These are phyloP conservation scores for Phytophthora uliginosa DNA, from an alignment of 352 stramenopile species.

Conservation along the genomic window DNA sequence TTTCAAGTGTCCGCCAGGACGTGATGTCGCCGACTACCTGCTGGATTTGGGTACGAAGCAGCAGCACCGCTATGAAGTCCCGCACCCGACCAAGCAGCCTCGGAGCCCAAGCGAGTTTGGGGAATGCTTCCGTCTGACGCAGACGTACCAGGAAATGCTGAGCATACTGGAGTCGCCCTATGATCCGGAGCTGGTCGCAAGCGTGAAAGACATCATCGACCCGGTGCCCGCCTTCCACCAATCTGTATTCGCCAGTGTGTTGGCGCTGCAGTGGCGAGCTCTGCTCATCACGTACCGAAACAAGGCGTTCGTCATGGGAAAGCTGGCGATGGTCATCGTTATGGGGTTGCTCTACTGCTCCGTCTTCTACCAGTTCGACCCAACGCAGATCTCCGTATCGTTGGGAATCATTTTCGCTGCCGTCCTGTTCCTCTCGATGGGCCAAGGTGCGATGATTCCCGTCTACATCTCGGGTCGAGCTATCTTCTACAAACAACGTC, in stretches of 20 bases:
- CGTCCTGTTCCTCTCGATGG: conserved; percentile 75
- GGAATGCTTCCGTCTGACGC: conserved; percentile 42
- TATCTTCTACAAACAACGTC: conserved; percentile 84
- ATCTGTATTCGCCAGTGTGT: conserved; percentile 70
- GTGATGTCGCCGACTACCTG: conserved; percentile 45
- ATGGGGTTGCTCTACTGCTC: conserved; percentile 36
- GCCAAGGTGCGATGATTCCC: conserved; percentile 32
- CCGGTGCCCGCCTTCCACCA: conserved; percentile 52
- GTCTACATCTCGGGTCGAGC: conserved; percentile 30
- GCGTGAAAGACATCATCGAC: conserved; percentile 21
- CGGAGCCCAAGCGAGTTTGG: conserved; percentile 25
- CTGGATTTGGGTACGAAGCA: conserved; percentile 38
- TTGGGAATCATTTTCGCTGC: conserved; percentile 78
- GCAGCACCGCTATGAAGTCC: conserved; percentile 34
- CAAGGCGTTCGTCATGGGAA: conserved; percentile 27
- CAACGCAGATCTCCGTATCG: conserved; percentile 21
- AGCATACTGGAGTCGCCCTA: conserved; percentile 31
- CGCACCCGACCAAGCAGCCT: conserved; percentile 21
- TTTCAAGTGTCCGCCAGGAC: conserved; percentile 39
- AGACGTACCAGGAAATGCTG: conserved; percentile 41
- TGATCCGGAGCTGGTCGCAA: conserved; percentile 17
- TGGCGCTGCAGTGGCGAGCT: conserved; percentile 49
- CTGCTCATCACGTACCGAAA: conserved; percentile 54
- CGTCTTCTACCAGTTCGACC: conserved; percentile 29
- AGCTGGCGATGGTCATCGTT: conserved; percentile 33